phyloP scores from a whole-genome alignment of 352 stramenopile species.

The Pythium coloratum region DNA sequence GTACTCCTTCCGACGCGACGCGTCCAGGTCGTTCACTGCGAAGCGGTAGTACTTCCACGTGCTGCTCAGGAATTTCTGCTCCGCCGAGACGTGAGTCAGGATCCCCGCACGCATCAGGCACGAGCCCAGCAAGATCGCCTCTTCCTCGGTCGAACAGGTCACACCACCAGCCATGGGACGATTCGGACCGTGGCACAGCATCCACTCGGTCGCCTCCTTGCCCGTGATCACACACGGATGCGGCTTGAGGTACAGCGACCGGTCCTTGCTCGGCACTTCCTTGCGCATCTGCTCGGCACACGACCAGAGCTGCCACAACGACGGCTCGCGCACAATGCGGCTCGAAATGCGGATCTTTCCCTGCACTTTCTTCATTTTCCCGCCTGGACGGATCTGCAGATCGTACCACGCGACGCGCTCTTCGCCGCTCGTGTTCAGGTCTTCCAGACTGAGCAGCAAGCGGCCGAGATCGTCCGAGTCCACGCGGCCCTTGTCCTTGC shows the following conservation, averaged over 20 bases:
- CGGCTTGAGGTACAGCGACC: slow-evolving; percentile 82
- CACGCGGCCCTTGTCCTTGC: slow-evolving; percentile 86
- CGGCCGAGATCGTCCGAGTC: slow-evolving; percentile 81
- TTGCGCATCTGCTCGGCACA: slow-evolving; percentile 82
- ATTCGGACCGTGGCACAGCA: slow-evolving; percentile 84
- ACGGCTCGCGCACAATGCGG: slow-evolving; percentile 82
- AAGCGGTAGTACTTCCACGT: slow-evolving; percentile 90
- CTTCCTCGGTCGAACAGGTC: slow-evolving; percentile 82
- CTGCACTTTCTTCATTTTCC: slow-evolving; percentile 85
- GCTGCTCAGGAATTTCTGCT: slow-evolving; percentile 73
- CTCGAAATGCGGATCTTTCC: slow-evolving; percentile 83
- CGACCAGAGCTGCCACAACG: slow-evolving; percentile 81
- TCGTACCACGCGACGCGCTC: slow-evolving; percentile 87
- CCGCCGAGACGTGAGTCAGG: slow-evolving; percentile 71
- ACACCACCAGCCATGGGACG: slow-evolving; percentile 83
- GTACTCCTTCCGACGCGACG: slow-evolving; percentile 42
- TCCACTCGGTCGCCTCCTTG: slow-evolving; percentile 82
- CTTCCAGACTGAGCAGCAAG: slow-evolving; percentile 76
- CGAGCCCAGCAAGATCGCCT: slow-evolving; percentile 74
- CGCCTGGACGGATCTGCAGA: slow-evolving; percentile 72
- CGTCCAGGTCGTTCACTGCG: slow-evolving; percentile 75
- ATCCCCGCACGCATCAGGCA: slow-evolving; percentile 69
- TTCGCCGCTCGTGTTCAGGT: slow-evolving; percentile 82
- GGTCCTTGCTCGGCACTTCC: slow-evolving; percentile 68
- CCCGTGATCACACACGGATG: slow-evolving; percentile 79